Base-by-base conservation (phyloP, 2,329 filamentous ascomycete species). In the Aspergillus cejpii region DNA sequence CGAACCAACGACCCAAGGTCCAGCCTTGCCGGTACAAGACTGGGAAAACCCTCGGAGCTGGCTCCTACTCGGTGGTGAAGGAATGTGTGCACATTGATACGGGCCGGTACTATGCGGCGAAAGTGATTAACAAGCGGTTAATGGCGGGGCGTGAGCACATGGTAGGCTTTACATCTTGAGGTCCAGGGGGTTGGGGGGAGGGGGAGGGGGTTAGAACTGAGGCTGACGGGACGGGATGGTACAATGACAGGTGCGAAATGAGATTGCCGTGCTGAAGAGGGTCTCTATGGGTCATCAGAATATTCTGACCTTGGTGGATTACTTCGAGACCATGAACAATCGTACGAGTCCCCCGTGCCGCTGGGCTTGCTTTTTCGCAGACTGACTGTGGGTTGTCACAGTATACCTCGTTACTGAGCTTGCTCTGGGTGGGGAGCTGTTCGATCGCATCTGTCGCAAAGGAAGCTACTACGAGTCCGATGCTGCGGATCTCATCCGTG, bases 291-390 rank as follows among this genome's bases (percentile, higher is more conserved):
- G 92, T 44, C 91, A 98, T 71, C 87, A 92, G 68, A 98, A 98
- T 65, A 97, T 98, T 65, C 74, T 98, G 50, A 98, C 92, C 1
- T 78, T 98, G 47, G 92, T 97, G 59, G 92, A 98, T 73, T 98
- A 97, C 71, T 98, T 98, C 64, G 92, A 98, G 74, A 98, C 92
- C 5, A 94, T 96, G 87, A 97, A 98, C 73, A 98, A 98, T 70
- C 79, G 81, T 84, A 70, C 45, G 75, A 59, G 33, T 21, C 21
- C 37, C 21, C 37, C 19, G 5, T 40, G n/a, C 29, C 33, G n/a
- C 33, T 27, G 11, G 17, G 15, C 23, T 24, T n/a, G n/a, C 12
- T 29, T 31, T 8, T 10, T 14, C 27, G n/a, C 37, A 39, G 31
- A 17, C 21, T n/a, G 28, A 14, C 36, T 24, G 44, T 14, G 20